phyloP scores from a whole-genome alignment of 1,284 basidiomycete genomes.

The Schizopora paradoxa region DNA sequence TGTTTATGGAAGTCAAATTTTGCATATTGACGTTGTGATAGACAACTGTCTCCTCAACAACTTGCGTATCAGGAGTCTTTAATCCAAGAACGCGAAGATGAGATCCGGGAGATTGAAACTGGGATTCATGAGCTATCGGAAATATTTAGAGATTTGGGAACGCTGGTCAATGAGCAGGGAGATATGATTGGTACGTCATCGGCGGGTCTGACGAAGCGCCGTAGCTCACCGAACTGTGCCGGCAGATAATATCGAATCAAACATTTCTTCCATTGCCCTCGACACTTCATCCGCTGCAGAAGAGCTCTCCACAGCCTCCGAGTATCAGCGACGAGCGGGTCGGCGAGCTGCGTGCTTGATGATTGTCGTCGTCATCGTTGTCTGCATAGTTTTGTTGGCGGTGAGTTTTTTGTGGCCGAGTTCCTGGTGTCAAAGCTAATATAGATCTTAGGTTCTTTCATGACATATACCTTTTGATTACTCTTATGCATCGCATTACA shows the following conservation, averaged over 20 bases:
- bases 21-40: slow-evolving; percentile 12
- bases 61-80: slow-evolving; percentile 95
- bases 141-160: slow-evolving; percentile 95
- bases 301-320: slow-evolving; percentile 86
- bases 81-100: slow-evolving; percentile 91
- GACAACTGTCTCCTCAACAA: slow-evolving; percentile 81
- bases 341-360: slow-evolving; percentile 86
- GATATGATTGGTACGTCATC: slow-evolving; percentile 79
- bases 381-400: slow-evolving; percentile 87
- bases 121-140: slow-evolving; percentile 97
- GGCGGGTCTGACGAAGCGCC: not conserved
- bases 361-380: slow-evolving; percentile 83
- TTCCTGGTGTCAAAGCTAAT: slow-evolving; percentile 1
- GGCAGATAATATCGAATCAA: slow-evolving; percentile 93
- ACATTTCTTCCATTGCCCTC: slow-evolving; percentile 82
- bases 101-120: slow-evolving; percentile 95
- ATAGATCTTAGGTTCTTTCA: not conserved
- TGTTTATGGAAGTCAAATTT: slow-evolving; percentile 4
- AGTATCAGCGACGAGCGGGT: slow-evolving; percentile 94
- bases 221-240: not conserved
- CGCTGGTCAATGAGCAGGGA: slow-evolving; percentile 92
- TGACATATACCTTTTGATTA: not conserved
- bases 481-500: not conserved
- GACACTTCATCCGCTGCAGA: slow-evolving; percentile 84
- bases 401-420: slow-evolving; percentile 45